phyloP scores from a whole-genome alignment of 1,284 basidiomycete species.

The Rhodofomes roseus region DNA sequence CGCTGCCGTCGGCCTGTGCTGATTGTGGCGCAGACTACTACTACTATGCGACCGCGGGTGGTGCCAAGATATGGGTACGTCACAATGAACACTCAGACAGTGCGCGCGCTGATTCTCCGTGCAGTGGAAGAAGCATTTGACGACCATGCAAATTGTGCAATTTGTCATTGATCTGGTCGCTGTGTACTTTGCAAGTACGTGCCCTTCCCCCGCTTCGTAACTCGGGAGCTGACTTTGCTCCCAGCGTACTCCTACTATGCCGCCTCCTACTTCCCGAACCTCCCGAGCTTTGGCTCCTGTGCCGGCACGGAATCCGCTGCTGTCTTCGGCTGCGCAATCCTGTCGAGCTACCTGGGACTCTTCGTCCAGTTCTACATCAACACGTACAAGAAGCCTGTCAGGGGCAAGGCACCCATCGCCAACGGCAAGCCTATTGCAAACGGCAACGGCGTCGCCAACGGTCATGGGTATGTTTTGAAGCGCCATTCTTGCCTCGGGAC shows the following conservation, averaged over 20 bases:
- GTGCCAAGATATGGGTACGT: slow-evolving; percentile 90
- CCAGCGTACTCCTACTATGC: slow-evolving; percentile 85
- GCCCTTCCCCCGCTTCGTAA: slow-evolving; percentile 15
- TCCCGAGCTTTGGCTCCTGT: slow-evolving; percentile 80
- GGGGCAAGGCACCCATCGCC: slow-evolving; percentile 29
- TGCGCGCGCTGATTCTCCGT: slow-evolving; percentile 4
- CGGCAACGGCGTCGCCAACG: slow-evolving; percentile 32
- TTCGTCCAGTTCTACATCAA: slow-evolving; percentile 91
- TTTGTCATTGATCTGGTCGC: slow-evolving; percentile 88
- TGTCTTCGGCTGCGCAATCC: slow-evolving; percentile 82
- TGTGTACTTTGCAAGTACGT: slow-evolving; percentile 93
- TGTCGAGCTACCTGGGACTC: slow-evolving; percentile 86
- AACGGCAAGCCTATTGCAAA: slow-evolving; percentile 30
- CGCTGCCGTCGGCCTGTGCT: neutral
- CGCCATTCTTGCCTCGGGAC: neutral
- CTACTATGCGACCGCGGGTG: slow-evolving; percentile 95
- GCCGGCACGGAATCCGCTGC: slow-evolving; percentile 89
- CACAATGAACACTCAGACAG: neutral
- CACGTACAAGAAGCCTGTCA: slow-evolving; percentile 70
- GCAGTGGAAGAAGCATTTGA: slow-evolving; percentile 96
- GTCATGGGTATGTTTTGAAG: slow-evolving; percentile 19
- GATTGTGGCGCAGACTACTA: slow-evolving; percentile 78
- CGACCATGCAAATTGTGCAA: slow-evolving; percentile 93
- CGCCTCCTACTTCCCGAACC: slow-evolving; percentile 52
- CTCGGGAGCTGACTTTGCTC: slow-evolving; percentile 7